Conservation (phyloP, 306 rosid genomes). For the Gynostemma pentaphyllum region DNA sequence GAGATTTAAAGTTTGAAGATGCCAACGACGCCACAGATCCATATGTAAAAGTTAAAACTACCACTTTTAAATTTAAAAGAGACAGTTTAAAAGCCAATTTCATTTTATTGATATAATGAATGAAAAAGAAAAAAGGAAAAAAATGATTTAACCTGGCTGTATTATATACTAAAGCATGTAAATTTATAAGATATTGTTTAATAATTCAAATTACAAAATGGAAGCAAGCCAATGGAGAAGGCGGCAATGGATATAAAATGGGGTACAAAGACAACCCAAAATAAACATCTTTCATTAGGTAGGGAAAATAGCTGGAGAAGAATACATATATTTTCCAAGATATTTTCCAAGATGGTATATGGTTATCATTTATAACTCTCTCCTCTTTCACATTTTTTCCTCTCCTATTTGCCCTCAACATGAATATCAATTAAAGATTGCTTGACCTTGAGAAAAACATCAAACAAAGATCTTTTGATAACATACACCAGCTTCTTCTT, state of each 20-base stretch:
- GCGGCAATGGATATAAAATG: neutral
- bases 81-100: no score
- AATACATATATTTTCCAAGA: neutral
- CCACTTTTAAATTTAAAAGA: no score
- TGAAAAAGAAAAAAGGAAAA: no score
- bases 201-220: neutral
- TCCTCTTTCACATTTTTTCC: neutral
- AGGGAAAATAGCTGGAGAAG: conserved; percentile 2
- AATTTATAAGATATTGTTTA: neutral
- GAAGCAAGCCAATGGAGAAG: neutral
- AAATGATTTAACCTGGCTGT: no score
- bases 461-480: conserved; percentile 20
- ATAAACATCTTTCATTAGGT: neutral
- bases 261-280: neutral
- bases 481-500: neutral
- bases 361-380: neutral
- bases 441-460: conserved; percentile 14
- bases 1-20: neutral
- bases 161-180: neutral
- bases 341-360: conserved; percentile 1
- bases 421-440: conserved; percentile 1
- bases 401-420: neutral
- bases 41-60: no score
- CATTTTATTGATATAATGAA: no score
- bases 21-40: no score